A percentile compares a stretch with the other conserved stretches of the same genome.
These are phyloP conservation scores for Mortierella sp. DNA, from an alignment of 371 early-diverging fungal species.

Conservation along the genomic window DNA sequence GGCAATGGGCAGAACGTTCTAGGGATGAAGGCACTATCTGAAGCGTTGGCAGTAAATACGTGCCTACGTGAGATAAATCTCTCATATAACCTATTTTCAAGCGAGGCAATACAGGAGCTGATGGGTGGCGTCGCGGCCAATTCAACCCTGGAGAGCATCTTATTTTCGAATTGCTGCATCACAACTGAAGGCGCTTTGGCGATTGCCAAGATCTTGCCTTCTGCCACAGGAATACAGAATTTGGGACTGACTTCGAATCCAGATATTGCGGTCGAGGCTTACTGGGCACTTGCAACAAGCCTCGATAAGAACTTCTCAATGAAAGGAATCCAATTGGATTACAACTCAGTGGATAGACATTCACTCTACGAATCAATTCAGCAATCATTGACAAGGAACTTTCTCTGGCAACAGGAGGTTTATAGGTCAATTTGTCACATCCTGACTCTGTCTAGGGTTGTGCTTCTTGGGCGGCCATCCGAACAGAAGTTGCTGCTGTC, in stretches of 20 bases:
- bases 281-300: slow-evolving; percentile 45
- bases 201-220: slow-evolving; percentile 40
- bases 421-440: slow-evolving; percentile 50
- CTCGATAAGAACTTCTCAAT: slow-evolving; percentile 46
- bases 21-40: slow-evolving; percentile 40
- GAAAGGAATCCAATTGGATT: slow-evolving; percentile 58
- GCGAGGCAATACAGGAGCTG: slow-evolving; percentile 26
- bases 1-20: slow-evolving; percentile 29
- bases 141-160: slow-evolving; percentile 52
- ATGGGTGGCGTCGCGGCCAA: slow-evolving; percentile 47
- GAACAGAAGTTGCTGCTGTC: slow-evolving; percentile 8
- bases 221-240: slow-evolving; percentile 50
- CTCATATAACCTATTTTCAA: slow-evolving; percentile 39
- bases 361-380: slow-evolving; percentile 53
- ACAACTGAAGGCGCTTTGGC: slow-evolving; percentile 45
- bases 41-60: slow-evolving; percentile 30
- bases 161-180: slow-evolving; percentile 54
- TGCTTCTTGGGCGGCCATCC: slow-evolving; percentile 35
- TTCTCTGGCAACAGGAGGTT: slow-evolving; percentile 49
- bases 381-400: slow-evolving; percentile 50
- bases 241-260: slow-evolving; percentile 45
- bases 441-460: slow-evolving; percentile 39
- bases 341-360: slow-evolving; percentile 57
- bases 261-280: slow-evolving; percentile 54
- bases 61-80: slow-evolving; percentile 52